Conservation (phyloP, 106 monocot genomes). For the Agapanthus africanus region DNA sequence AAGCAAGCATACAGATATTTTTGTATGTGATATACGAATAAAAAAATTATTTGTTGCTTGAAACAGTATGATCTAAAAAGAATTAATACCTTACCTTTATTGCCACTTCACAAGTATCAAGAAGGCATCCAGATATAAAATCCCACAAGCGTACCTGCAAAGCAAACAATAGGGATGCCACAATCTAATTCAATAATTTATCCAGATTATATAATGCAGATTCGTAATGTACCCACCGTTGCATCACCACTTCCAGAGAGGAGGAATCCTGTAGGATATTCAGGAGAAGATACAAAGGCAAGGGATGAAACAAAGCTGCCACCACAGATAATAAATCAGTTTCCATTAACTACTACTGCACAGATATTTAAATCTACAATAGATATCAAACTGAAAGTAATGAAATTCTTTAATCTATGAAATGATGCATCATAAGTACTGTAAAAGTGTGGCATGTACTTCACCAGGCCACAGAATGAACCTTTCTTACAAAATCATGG, state of each 20-base stretch:
- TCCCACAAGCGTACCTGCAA: conserved; percentile 91
- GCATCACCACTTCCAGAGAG: conserved; percentile 93
- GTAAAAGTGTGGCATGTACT: too few relatives aligned
- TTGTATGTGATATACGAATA: neutral
- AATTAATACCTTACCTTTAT: conserved; percentile 30
- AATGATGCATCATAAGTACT: too few relatives aligned
- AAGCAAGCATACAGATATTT: neutral
- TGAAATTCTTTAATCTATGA: too few relatives aligned
- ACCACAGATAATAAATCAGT: conserved; percentile 16
- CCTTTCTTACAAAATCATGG: too few relatives aligned
- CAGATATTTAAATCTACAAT: neutral
- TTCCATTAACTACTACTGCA: neutral
- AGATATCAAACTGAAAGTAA: too few relatives aligned
- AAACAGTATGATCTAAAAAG: too few relatives aligned
- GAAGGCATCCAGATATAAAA: conserved; percentile 56
- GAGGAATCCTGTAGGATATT: conserved; percentile 39
- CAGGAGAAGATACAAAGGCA: conserved; percentile 42
- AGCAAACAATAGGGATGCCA: conserved; percentile 1
- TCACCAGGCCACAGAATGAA: too few relatives aligned
- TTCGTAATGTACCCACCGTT: conserved; percentile 53
- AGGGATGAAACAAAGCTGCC: conserved; percentile 87
- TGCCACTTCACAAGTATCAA: conserved; percentile 73
- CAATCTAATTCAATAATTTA: neutral
- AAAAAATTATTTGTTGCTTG: neutral
- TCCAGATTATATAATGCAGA: neutral